These are phyloP conservation scores for Malassezia yamatoensis DNA, from an alignment of 1,284 basidiomycete species.

Conservation along the genomic window DNA sequence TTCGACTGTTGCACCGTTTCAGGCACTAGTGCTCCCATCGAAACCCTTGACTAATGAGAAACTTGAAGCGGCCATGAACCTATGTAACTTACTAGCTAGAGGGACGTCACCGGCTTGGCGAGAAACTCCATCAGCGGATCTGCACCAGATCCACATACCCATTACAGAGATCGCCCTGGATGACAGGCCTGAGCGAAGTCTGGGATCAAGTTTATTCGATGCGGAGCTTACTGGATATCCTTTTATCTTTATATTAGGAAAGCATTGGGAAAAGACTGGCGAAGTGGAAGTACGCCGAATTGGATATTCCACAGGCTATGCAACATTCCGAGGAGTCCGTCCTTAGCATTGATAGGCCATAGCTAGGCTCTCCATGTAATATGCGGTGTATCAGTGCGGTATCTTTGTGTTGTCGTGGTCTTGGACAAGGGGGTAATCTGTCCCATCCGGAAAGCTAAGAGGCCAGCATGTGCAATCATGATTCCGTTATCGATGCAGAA, in stretches of 20 bases:
- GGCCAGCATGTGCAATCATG: constrained; percentile 97
- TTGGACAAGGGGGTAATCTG: constrained; percentile 33
- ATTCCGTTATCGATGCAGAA: constrained; percentile 99
- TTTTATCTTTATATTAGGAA: constrained; percentile 37
- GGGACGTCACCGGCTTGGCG: not conserved
- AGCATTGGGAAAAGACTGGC: constrained; percentile 23
- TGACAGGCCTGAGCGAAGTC: constrained; percentile 27
- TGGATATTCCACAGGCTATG: constrained; percentile 1
- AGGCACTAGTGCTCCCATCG: constrained; percentile 21
- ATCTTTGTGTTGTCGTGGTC: constrained; percentile 43
- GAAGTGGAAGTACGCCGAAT: constrained; percentile 29
- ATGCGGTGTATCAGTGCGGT: constrained; percentile 39
- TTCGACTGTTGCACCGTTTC: constrained; percentile 29
- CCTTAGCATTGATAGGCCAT: not conserved
- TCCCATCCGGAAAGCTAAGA: constrained; percentile 86
- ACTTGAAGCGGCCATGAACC: not conserved
- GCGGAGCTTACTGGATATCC: constrained; percentile 45
- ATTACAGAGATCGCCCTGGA: constrained; percentile 34
- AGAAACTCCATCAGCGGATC: not conserved
- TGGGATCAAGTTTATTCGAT: constrained; percentile 45
- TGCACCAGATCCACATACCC: not conserved
- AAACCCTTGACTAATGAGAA: constrained; percentile 7
- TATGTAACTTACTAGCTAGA: constrained; percentile 1
- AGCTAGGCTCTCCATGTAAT: not conserved
- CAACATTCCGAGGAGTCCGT: not conserved